A percentile compares a stretch with the other conserved stretches of the same genome.
These are phyloP conservation scores for Exobasidium cylindrosporum DNA, from an alignment of 1,284 basidiomycete species.

Conservation along the genomic window DNA sequence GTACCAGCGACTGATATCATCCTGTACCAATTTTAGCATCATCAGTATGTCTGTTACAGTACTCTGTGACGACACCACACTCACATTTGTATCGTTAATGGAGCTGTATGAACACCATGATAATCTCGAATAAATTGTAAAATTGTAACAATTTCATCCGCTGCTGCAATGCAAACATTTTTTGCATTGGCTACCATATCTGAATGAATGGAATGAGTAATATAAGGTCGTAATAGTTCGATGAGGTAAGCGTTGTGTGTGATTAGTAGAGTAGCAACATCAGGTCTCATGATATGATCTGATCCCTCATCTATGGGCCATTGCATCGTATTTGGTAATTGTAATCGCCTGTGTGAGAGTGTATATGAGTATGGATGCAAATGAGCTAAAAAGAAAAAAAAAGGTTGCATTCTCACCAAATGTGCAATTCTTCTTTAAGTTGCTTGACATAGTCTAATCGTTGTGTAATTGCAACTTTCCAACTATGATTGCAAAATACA, in stretches of 20 bases:
- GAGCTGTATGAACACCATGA: background rate
- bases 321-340: background rate
- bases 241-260: conserved; percentile 4
- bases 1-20: background rate
- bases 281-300: background rate
- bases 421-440: background rate
- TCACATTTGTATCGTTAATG: background rate
- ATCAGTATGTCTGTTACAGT: background rate
- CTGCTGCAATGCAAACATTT: background rate
- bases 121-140: background rate
- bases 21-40: background rate
- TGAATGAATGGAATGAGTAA: background rate
- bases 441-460: background rate
- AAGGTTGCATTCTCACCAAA: background rate
- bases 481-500: background rate
- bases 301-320: background rate
- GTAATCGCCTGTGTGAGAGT: background rate
- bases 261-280: background rate
- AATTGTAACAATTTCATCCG: background rate
- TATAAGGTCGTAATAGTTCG: background rate
- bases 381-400: background rate
- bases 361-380: background rate
- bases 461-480: background rate
- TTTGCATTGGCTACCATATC: background rate
- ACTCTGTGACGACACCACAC: background rate